Conservation (phyloP, 2,329 filamentous ascomycete species). For the Penicillium vulpinum region DNA sequence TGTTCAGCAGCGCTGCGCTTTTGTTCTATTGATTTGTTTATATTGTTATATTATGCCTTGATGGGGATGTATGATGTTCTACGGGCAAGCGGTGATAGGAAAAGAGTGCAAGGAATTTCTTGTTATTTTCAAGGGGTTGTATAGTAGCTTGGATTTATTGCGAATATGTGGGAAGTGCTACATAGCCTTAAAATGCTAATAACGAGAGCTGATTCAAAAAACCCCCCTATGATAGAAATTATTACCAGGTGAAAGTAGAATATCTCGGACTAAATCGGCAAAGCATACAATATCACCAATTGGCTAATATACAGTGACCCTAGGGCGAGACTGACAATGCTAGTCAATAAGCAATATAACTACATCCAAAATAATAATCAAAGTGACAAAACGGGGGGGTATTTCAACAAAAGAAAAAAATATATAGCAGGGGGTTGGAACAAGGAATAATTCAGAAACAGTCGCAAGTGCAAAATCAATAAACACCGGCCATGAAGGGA, state of each 20-base stretch:
- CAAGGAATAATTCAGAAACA: conserved; percentile 1
- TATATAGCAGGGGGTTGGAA: conserved; percentile 3
- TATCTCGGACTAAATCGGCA: background rate
- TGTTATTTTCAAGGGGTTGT: background rate
- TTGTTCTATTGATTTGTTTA: conserved; percentile 4
- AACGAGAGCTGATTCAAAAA: background rate
- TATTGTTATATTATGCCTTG: conserved; percentile 1
- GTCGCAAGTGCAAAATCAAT: conserved; percentile 13
- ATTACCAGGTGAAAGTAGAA: background rate
- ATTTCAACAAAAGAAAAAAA: conserved; percentile 16
- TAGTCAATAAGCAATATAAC: conserved; percentile 14
- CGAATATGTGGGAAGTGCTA: background rate
- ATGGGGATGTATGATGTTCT: background rate
- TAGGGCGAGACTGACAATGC: conserved; percentile 22
- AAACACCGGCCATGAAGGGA: conserved; percentile 28
- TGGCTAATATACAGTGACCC: conserved; percentile 35
- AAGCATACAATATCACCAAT: conserved; percentile 10
- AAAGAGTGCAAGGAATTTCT: background rate
- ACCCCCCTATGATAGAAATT: background rate
- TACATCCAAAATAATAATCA: conserved; percentile 19
- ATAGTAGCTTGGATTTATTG: background rate
- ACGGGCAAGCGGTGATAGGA: background rate
- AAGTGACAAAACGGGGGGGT: conserved; percentile 21
- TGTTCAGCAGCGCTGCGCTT: conserved; percentile 5
- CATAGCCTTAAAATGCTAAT: background rate